phyloP scores from a whole-genome alignment of 1,139 yeast species.

The Geotrichum histeridarum region DNA sequence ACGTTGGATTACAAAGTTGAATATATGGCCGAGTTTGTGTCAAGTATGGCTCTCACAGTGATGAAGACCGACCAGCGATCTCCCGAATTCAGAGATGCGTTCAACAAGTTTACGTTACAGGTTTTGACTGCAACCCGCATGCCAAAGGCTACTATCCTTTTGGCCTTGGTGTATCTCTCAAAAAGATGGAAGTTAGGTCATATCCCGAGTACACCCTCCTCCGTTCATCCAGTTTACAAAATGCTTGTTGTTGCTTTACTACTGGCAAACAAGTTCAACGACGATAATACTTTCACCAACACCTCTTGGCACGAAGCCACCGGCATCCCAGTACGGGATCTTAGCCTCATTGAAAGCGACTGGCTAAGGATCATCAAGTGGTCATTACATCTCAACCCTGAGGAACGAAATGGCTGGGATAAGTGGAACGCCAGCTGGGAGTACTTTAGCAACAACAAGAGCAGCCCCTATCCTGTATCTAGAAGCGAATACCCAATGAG shows the following conservation, averaged over 20 bases:
- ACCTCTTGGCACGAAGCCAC: constrained; percentile 95
- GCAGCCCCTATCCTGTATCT: constrained; percentile 9
- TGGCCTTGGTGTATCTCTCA: constrained; percentile 70
- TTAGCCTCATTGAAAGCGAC: constrained; percentile 63
- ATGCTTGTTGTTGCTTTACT: constrained; percentile 66
- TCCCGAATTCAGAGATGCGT: constrained; percentile 44
- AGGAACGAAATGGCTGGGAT: constrained; percentile 37
- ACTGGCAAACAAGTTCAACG: constrained; percentile 88
- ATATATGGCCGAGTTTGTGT: constrained; percentile 69
- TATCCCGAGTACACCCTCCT: constrained; percentile 29
- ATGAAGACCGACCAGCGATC: constrained; percentile 33
- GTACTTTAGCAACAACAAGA: constrained; percentile 19
- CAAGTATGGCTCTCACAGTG: constrained; percentile 62
- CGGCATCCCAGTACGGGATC: constrained; percentile 57
- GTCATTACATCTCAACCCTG: constrained; percentile 32
- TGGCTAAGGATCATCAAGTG: constrained; percentile 53
- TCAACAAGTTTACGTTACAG: constrained; percentile 56
- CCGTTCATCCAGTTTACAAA: constrained; percentile 42
- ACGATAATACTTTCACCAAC: constrained; percentile 93
- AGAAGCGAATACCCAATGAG: constrained; percentile 9
- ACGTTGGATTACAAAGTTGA: constrained; percentile 73
- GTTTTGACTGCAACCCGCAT: constrained; percentile 86
- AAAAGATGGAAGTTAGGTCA: constrained; percentile 41
- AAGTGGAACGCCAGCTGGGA: constrained; percentile 40
- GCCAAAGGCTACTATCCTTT: constrained; percentile 72